Percentiles rank a stretch among this genome's conserved stretches.
phyloP scores from a whole-genome alignment of 176 grass and related monocot genomes.

The Hordeum vulgare region MorexV3_pseudomolecules_assembly NC_058520.1:541949954-541950453 shows the following conservation, averaged over 20 bases:
- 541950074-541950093: slow-evolving; percentile 1
- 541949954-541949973: background rate
- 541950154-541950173: background rate
- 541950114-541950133: background rate
- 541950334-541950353: no score
- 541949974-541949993: background rate
- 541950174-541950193: background rate
- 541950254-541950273: background rate
- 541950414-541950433: background rate
- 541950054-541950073: background rate
- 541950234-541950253: background rate
- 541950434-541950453: background rate
- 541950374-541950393: no score
- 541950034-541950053: slow-evolving; percentile 3
- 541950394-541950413: no score
- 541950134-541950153: background rate
- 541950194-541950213: background rate
- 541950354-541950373: no score
- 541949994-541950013: background rate
- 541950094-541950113: background rate
- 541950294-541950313: background rate
- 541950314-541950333: no score
- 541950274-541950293: background rate
- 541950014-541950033: slow-evolving; percentile 14
- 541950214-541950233: background rate